Conservation (phyloP, 1,284 basidiomycete species). For the Leccinum pachyderme region DNA sequence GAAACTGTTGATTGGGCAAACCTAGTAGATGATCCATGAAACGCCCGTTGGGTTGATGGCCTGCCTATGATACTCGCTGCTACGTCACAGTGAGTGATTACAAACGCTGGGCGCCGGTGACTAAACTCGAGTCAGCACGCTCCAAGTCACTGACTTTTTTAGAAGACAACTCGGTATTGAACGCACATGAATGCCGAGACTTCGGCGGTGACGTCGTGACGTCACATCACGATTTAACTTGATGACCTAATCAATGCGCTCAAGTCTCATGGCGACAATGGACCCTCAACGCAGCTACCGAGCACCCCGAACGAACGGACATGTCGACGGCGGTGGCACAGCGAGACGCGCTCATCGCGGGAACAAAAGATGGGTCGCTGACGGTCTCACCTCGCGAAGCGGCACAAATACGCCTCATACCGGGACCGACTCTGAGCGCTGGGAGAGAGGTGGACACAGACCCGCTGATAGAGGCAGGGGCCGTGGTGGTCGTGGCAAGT, state of each 20-base stretch:
- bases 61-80: no score
- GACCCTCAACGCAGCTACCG: constrained; percentile 23
- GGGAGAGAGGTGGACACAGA: constrained; percentile 54
- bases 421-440: constrained; percentile 45
- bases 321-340: constrained; percentile 14
- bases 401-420: constrained; percentile 36
- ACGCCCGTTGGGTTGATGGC: not conserved
- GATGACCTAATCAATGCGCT: no score
- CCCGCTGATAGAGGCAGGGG: constrained; percentile 40
- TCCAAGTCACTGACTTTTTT: no score
- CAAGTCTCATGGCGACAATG: constrained; percentile 23
- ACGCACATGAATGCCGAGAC: no score
- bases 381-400: constrained; percentile 35
- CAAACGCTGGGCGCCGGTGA: no score
- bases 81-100: no score
- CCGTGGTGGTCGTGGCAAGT: constrained; percentile 39
- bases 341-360: constrained; percentile 32
- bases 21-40: not conserved
- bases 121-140: no score
- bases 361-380: constrained; percentile 57
- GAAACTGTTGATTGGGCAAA: not conserved
- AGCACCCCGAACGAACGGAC: constrained; percentile 19
- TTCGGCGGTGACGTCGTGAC: no score
- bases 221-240: no score
- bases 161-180: no score